Percentiles rank a stretch among this genome's conserved stretches.
These are phyloP conservation scores for Pseudodiploospora longispora DNA, from an alignment of 2,329 filamentous ascomycete genomes.

Conservation along the genomic window DNA sequence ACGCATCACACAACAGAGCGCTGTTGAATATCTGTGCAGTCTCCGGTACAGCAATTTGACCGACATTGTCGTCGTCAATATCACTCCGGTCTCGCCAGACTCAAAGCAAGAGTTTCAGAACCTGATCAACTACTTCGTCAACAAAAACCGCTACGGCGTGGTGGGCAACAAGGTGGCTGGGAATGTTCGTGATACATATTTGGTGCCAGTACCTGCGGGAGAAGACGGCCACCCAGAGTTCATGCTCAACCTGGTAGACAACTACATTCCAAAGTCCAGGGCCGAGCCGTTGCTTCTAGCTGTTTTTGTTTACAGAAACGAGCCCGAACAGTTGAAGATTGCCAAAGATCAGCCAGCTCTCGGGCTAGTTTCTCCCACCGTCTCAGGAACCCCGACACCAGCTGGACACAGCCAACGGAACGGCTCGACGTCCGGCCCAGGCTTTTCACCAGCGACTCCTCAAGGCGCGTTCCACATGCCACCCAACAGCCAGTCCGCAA, in stretches of 20 bases:
- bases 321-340: conserved; percentile 29
- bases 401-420: conserved; percentile 30
- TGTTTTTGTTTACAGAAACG: conserved; percentile 74
- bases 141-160: conserved; percentile 79
- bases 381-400: conserved; percentile 25
- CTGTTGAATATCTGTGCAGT: conserved; percentile 84
- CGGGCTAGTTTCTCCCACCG: conserved; percentile 9
- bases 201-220: conserved; percentile 75
- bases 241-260: conserved; percentile 79
- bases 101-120: conserved; percentile 59
- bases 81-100: conserved; percentile 56
- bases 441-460: conserved; percentile 47
- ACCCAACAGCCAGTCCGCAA: conserved; percentile 26
- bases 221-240: conserved; percentile 70
- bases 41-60: conserved; percentile 74
- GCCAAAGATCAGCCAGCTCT: conserved; percentile 11
- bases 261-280: conserved; percentile 63
- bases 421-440: conserved; percentile 40
- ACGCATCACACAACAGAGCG: conserved; percentile 72
- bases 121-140: conserved; percentile 81
- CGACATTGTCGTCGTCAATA: conserved; percentile 73
- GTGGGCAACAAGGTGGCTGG: conserved; percentile 66
- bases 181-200: conserved; percentile 82
- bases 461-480: conserved; percentile 24
- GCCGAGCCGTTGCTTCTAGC: conserved; percentile 72